phyloP scores from a whole-genome alignment of 2,329 filamentous ascomycete species.

The Beauveria sp. region DNA sequence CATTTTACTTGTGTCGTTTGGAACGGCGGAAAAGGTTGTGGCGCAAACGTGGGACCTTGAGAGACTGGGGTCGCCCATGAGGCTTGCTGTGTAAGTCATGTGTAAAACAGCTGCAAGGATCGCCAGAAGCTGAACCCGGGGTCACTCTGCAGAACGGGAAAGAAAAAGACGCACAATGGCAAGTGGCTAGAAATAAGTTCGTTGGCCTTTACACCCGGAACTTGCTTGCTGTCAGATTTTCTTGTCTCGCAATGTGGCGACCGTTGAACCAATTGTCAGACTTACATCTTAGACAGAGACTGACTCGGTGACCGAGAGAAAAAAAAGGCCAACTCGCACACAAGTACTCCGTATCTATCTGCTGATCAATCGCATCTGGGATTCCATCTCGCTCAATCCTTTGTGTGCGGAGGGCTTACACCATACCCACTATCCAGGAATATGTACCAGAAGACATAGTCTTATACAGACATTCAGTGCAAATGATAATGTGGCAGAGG shows the following conservation, averaged over 20 bases:
- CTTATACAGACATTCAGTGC: too few species aligned
- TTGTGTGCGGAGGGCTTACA: not conserved
- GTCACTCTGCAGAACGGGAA: not conserved
- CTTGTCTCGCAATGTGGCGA: not conserved
- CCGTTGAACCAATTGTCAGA: not conserved
- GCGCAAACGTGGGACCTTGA: not conserved
- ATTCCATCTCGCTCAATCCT: not conserved
- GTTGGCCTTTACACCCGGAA: not conserved
- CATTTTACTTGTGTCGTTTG: not conserved
- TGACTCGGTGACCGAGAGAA: not conserved
- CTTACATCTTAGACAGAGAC: not conserved
- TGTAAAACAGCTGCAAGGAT: not conserved
- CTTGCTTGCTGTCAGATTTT: not conserved
- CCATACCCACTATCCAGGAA: not conserved
- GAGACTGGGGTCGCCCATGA: not conserved
- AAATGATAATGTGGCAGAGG: too few species aligned
- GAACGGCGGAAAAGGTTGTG: not conserved
- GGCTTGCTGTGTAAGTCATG: slow-evolving; percentile 9
- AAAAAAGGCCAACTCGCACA: not conserved
- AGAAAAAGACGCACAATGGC: not conserved
- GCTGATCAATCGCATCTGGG: not conserved
- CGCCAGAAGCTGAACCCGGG: not conserved
- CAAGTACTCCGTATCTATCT: not conserved
- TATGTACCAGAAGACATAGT: too few species aligned
- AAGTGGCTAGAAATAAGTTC: too few species aligned